Evolutionary conservation across 306 rosid species (phyloP).

Genomic region (Begonia fuchsioides): DNA sequence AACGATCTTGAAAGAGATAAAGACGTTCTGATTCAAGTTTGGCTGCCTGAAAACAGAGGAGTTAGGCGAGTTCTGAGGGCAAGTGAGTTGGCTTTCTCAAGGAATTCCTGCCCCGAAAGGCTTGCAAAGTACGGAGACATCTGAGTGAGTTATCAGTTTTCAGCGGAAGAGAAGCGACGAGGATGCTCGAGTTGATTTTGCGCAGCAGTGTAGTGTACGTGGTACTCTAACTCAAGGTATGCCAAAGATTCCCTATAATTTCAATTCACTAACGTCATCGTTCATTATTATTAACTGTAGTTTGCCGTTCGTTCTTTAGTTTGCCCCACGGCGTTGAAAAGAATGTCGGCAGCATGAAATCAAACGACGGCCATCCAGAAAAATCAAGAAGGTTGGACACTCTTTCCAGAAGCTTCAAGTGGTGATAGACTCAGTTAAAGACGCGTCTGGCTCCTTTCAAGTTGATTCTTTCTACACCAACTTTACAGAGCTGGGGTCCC

Average conservation of each 20-base stretch:
- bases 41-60: slow-evolving; percentile 61
- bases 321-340: slow-evolving; percentile 85
- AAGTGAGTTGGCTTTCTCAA: slow-evolving; percentile 42
- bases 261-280: not conserved
- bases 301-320: slow-evolving; percentile 29
- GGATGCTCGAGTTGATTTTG: slow-evolving; percentile 60
- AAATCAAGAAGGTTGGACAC: slow-evolving; percentile 94
- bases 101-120: slow-evolving; percentile 30
- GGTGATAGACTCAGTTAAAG: slow-evolving; percentile 83
- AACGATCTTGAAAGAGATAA: slow-evolving; percentile 44
- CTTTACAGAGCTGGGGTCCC: slow-evolving; percentile 66
- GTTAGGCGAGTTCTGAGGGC: slow-evolving; percentile 53
- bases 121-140: slow-evolving; percentile 57
- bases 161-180: slow-evolving; percentile 60
- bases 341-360: slow-evolving; percentile 95
- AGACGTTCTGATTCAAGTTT: slow-evolving; percentile 67
- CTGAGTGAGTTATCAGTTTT: slow-evolving; percentile 41
- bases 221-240: slow-evolving; percentile 91
- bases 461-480: slow-evolving; percentile 71
- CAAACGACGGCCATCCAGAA: slow-evolving; percentile 94
- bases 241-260: not conserved
- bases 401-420: slow-evolving; percentile 83
- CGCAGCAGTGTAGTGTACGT: slow-evolving; percentile 50
- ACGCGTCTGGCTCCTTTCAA: slow-evolving; percentile 71
- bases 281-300: slow-evolving; percentile 3